Conservation (phyloP, 2,329 filamentous ascomycete genomes). For the Ophiocordyceps camponoti-floridani region DNA sequence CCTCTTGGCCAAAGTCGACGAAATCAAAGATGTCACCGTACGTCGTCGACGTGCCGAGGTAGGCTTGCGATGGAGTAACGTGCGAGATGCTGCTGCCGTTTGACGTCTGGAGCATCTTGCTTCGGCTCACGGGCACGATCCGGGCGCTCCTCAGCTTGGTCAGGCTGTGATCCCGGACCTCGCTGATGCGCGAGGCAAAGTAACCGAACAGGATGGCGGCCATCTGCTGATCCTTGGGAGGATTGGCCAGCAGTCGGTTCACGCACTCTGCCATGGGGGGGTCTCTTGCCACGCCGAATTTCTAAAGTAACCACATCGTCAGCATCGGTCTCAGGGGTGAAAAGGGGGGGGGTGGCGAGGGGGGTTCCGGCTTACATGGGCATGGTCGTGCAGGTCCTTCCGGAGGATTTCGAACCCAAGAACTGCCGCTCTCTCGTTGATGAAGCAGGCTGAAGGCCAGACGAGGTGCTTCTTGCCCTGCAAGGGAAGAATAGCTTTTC, state of each 20-base stretch:
- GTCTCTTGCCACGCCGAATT: conserved; percentile 73
- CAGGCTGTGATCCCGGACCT: conserved; percentile 46
- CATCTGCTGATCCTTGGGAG: conserved; percentile 47
- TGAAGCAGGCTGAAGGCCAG: conserved; percentile 61
- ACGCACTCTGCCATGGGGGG: conserved; percentile 66
- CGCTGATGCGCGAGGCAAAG: conserved; percentile 57
- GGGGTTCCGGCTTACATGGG: conserved; percentile 25
- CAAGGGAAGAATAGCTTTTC: conserved; percentile 51
- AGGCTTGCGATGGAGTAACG: conserved; percentile 56
- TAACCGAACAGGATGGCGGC: conserved; percentile 68
- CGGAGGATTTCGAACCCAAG: conserved; percentile 68
- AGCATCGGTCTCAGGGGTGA: background rate
- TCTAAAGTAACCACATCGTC: conserved; percentile 17
- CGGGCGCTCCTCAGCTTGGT: conserved; percentile 42
- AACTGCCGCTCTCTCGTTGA: conserved; percentile 56
- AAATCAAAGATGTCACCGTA: conserved; percentile 94
- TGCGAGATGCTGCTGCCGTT: conserved; percentile 15
- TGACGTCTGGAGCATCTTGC: conserved; percentile 7
- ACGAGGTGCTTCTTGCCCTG: conserved; percentile 53
- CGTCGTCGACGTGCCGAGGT: conserved; percentile 50
- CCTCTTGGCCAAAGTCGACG: conserved; percentile 78
- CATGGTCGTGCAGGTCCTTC: conserved; percentile 61
- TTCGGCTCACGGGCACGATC: conserved; percentile 51
- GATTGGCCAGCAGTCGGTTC: conserved; percentile 49
- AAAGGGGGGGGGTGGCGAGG: no score